These are phyloP conservation scores for Suhomyces bribrorum DNA, from an alignment of 1,139 yeast genomes.

Conservation along the genomic window DNA sequence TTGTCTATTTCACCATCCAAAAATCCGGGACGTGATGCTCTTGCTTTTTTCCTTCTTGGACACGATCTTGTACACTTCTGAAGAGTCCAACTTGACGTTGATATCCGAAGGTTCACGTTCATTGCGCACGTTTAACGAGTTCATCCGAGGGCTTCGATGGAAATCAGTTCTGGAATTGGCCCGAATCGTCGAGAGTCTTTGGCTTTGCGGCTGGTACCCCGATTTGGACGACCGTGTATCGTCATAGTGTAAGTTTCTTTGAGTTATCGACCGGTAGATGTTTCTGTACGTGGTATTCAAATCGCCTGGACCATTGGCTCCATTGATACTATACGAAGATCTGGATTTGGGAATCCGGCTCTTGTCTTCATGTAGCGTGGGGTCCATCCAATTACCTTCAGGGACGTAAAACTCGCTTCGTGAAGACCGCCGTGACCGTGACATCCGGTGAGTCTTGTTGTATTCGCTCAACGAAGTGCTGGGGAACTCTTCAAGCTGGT, in stretches of 20 bases:
- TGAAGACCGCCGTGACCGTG: constrained; percentile 39
- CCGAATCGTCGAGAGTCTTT: constrained; percentile 1
- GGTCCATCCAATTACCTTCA: constrained; percentile 50
- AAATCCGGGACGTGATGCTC: constrained; percentile 15
- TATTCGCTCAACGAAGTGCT: constrained; percentile 40
- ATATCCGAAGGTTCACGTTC: not conserved
- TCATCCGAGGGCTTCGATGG: not conserved
- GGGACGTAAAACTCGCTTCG: constrained; percentile 43
- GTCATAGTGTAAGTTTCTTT: constrained; percentile 29
- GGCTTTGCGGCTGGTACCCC: constrained; percentile 5
- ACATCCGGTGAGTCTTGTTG: constrained; percentile 27
- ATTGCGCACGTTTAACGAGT: constrained; percentile 1
- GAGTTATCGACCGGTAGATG: constrained; percentile 42
- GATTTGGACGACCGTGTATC: constrained; percentile 12
- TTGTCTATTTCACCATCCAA: constrained; percentile 14
- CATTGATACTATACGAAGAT: constrained; percentile 31
- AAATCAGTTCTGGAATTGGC: constrained; percentile 6
- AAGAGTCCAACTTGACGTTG: constrained; percentile 12
- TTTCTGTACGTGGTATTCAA: constrained; percentile 33
- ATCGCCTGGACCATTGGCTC: constrained; percentile 16
- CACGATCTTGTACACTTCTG: constrained; percentile 20
- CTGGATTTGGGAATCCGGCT: constrained; percentile 23
- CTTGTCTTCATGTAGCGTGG: constrained; percentile 17
- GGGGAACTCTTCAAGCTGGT: constrained; percentile 29
- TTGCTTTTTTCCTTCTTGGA: constrained; percentile 7